Percentiles rank a stretch among this genome's conserved stretches.
phyloP scores from a whole-genome alignment of 2,329 filamentous ascomycete species.

The Paramyrothecium roridum region DNA sequence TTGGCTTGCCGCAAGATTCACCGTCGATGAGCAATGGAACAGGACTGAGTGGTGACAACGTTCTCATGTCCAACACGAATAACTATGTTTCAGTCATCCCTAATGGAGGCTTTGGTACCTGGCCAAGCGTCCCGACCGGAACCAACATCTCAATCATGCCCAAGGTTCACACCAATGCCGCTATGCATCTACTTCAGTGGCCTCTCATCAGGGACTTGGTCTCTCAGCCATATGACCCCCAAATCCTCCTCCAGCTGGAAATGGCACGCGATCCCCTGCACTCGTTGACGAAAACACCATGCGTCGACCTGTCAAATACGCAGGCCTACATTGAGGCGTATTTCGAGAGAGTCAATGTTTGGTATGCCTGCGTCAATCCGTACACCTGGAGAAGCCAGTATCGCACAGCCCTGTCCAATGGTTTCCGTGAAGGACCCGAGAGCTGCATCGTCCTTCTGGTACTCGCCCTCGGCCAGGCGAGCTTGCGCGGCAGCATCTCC shows the following conservation, averaged over 20 bases:
- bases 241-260: slow-evolving; percentile 77
- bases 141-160: slow-evolving; percentile 82
- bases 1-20: slow-evolving; percentile 58
- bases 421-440: slow-evolving; percentile 75
- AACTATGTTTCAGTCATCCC: slow-evolving; percentile 54
- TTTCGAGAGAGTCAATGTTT: slow-evolving; percentile 77
- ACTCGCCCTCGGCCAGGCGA: slow-evolving; percentile 73
- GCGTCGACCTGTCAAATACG: slow-evolving; percentile 71
- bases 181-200: slow-evolving; percentile 75
- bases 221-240: slow-evolving; percentile 73
- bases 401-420: slow-evolving; percentile 68
- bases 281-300: slow-evolving; percentile 60
- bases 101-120: slow-evolving; percentile 67
- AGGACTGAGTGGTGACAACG: slow-evolving; percentile 53
- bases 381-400: slow-evolving; percentile 78
- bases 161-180: slow-evolving; percentile 78
- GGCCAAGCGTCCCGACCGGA: slow-evolving; percentile 52
- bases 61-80: slow-evolving; percentile 40
- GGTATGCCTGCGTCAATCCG: slow-evolving; percentile 83
- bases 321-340: slow-evolving; percentile 74
- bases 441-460: slow-evolving; percentile 81
- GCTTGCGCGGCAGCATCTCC: slow-evolving; percentile 72
- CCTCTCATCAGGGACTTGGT: slow-evolving; percentile 77
- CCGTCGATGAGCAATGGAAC: slow-evolving; percentile 64
- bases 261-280: slow-evolving; percentile 75